Conservation (phyloP, 1,284 basidiomycete genomes). For the Hemileia vastatrix region DNA sequence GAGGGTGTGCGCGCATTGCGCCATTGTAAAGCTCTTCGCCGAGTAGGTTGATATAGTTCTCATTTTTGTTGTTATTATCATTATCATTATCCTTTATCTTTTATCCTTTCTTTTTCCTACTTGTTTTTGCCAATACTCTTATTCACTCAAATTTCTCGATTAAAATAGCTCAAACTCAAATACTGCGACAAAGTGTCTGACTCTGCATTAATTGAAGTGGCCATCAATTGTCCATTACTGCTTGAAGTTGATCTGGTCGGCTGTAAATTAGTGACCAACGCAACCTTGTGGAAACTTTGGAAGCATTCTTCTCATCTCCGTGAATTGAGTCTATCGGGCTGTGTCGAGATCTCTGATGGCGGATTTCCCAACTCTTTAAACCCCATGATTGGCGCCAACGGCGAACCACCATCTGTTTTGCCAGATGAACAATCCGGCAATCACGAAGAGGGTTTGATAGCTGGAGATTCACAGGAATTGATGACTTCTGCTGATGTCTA, state of each 20-base stretch:
- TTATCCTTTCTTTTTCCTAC: background rate
- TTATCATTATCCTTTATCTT: too few relatives aligned
- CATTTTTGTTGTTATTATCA: background rate
- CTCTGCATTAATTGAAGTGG: constrained; percentile 64
- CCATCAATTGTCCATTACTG: constrained; percentile 71
- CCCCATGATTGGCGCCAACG: constrained; percentile 42
- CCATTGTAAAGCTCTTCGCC: constrained; percentile 63
- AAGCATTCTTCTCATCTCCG: constrained; percentile 68
- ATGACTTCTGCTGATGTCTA: too few relatives aligned
- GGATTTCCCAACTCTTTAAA: constrained; percentile 68
- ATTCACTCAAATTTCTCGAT: background rate
- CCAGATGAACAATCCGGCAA: constrained; percentile 3
- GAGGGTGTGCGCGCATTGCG: constrained; percentile 61
- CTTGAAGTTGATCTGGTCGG: constrained; percentile 88
- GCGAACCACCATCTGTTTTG: constrained; percentile 10
- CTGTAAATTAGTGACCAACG: constrained; percentile 68
- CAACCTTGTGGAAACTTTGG: constrained; percentile 75
- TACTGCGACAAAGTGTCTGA: constrained; percentile 69
- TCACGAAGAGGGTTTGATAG: background rate
- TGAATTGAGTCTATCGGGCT: constrained; percentile 78
- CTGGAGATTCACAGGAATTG: background rate
- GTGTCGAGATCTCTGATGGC: constrained; percentile 65
- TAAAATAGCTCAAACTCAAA: constrained; percentile 66
- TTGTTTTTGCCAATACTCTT: background rate
- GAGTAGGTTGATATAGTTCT: constrained; percentile 44